A percentile compares a stretch with the other conserved stretches of the same genome.
phyloP scores from a whole-genome alignment of 305 asterid species.

The Nicotiana rustica region DNA sequence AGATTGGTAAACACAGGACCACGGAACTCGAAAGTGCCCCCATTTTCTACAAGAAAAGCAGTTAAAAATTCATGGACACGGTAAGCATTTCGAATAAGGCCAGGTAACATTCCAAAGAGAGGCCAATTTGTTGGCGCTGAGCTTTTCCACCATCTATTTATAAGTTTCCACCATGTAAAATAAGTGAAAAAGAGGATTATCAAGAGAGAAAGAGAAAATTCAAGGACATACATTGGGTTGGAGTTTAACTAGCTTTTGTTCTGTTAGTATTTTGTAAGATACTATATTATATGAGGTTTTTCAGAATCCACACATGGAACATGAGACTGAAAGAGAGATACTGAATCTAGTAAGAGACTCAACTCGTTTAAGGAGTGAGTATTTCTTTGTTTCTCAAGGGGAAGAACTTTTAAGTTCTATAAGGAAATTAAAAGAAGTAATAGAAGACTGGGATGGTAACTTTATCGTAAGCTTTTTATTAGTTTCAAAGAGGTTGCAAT shows the following conservation, averaged over 20 bases:
- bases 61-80: conserved; percentile 36
- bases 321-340: too few relatives aligned
- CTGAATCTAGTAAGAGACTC: too few relatives aligned
- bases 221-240: conserved; percentile 12
- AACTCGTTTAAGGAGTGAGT: too few relatives aligned
- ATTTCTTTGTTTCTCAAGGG: not conserved
- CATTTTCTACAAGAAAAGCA: not conserved
- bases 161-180: conserved; percentile 4
- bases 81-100: conserved; percentile 27
- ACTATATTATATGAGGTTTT: not conserved
- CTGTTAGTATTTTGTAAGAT: not conserved
- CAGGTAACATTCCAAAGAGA: conserved; percentile 42
- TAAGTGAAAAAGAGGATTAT: not conserved
- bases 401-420: not conserved
- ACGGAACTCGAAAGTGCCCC: conserved; percentile 32
- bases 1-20: conserved; percentile 32
- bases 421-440: not conserved
- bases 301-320: too few relatives aligned
- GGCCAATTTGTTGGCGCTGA: conserved; percentile 43
- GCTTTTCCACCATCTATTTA: not conserved
- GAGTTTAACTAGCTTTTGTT: not conserved
- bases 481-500: not conserved
- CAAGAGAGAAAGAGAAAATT: not conserved
- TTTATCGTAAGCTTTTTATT: too few relatives aligned
- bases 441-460: not conserved